Evolutionary conservation across 78 protist genomes (phyloP), one percentile per base, ranked within the genome.

Genomic region (Dictyostelium firmibasis): DNA sequence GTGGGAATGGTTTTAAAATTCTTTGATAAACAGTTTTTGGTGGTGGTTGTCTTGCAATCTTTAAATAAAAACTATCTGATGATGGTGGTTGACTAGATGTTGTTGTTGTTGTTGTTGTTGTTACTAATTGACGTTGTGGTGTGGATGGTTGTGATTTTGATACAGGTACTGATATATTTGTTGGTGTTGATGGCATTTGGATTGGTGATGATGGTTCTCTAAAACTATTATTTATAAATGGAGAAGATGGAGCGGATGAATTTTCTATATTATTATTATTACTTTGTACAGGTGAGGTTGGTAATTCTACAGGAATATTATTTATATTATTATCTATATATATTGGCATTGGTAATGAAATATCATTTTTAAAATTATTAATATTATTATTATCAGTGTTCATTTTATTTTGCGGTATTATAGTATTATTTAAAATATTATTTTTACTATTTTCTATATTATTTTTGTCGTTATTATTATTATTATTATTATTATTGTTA

Each of bases 21-120:
- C 97, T 83, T 69, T 96, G 97, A 53, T 96, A 96, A n/a, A 96
- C 97, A 2, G 97, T 96, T 3, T 33, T 69, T 47, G 81, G 18
- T 35, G 97, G 97, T n/a, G 97, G 97, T 64, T 96, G 97, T 60
- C 96, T 53, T 60, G 97, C 92, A 43, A 96, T 96, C 78, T 91
- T 79, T 69, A 96, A 38, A 76, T 85, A 86, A 64, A 50, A 86
- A 62, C 69, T 2, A 20, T 38, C 53, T 33, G 82, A 41, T 76
- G 53, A 14, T 38, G 43, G 43, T 38, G 43, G 43, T 72, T 62
- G 35, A 36, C 41, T 23, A 25, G n/a, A 29, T 64, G 70, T 53
- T 60, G 70, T n/a, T 23, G 57, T 47, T 47, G 57, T 25, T n/a
- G 10, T 14, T 27, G 13, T 82, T 27, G 70, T 50, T 13, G n/a